Evolutionary conservation across 768 basidiomycete genomes (phyloP).

Genomic region (Mrakia blollopis): DNA sequence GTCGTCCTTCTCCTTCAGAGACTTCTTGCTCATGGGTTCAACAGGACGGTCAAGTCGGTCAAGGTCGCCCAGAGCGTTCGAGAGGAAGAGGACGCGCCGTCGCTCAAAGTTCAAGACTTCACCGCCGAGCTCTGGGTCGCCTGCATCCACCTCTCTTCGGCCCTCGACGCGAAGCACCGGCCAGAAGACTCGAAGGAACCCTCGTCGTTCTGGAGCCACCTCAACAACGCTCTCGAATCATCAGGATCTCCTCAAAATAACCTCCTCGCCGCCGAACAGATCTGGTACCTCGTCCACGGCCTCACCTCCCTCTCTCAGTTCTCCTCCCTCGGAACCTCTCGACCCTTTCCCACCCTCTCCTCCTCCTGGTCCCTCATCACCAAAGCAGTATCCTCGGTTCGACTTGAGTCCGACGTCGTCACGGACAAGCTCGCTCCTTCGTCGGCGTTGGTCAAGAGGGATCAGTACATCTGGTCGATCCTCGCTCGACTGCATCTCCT

Average conservation of each 20-base stretch:
- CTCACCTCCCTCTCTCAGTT: constrained; percentile 76
- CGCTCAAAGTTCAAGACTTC: constrained; percentile 48
- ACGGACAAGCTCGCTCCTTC: constrained; percentile 41
- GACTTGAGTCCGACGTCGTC: constrained; percentile 50
- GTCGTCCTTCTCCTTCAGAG: constrained; percentile 47
- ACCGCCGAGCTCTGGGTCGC: constrained; percentile 70
- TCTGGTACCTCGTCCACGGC: constrained; percentile 67
- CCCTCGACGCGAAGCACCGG: neutral
- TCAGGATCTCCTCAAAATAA: constrained; percentile 31
- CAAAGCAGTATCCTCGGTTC: constrained; percentile 57
- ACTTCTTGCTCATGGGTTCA: constrained; percentile 56
- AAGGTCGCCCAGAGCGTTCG: constrained; percentile 35
- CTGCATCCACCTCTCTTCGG: constrained; percentile 40
- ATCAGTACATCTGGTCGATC: constrained; percentile 65
- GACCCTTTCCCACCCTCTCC: constrained; percentile 48
- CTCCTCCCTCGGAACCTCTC: constrained; percentile 54
- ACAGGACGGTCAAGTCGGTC: constrained; percentile 49
- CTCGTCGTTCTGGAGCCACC: constrained; percentile 1
- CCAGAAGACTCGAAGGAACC: neutral
- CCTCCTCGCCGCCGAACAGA: constrained; percentile 52
- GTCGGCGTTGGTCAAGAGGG: constrained; percentile 57
- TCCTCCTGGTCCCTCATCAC: constrained; percentile 65
- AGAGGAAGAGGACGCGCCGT: constrained; percentile 36
- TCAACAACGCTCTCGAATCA: neutral
- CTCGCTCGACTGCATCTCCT: constrained; percentile 69